These are phyloP conservation scores for Dacryopinax spathularia DNA, from an alignment of 768 basidiomycete species.

Conservation along the genomic window DNA sequence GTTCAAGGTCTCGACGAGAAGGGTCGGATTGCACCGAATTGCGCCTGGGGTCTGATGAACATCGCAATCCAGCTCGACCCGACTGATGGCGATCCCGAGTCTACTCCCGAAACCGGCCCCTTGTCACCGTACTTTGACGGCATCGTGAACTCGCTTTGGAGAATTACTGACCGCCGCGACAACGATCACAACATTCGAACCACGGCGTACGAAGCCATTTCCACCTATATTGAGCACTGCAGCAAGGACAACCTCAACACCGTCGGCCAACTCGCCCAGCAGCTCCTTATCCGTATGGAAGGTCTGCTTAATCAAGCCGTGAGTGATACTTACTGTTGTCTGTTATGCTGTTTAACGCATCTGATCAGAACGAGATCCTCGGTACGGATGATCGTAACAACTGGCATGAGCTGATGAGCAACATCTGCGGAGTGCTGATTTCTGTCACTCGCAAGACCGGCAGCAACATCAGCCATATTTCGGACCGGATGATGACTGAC, in stretches of 20 bases:
- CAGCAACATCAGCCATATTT: constrained; percentile 68
- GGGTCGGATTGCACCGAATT: constrained; percentile 79
- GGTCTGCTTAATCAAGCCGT: constrained; percentile 73
- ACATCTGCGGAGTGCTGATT: constrained; percentile 79
- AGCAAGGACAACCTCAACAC: constrained; percentile 64
- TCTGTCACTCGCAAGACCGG: constrained; percentile 79
- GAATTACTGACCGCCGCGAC: constrained; percentile 61
- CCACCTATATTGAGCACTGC: constrained; percentile 69
- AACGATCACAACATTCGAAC: constrained; percentile 91
- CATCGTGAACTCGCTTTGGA: constrained; percentile 67
- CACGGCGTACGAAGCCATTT: constrained; percentile 90
- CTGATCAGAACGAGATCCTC: constrained; percentile 90
- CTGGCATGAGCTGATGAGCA: constrained; percentile 96
- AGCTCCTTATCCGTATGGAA: constrained; percentile 82
- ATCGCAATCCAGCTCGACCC: constrained; percentile 78
- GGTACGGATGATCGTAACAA: constrained; percentile 94
- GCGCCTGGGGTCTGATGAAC: constrained; percentile 95
- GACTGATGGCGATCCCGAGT: constrained; percentile 48
- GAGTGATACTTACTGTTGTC: constrained; percentile 14
- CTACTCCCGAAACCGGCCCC: constrained; percentile 41
- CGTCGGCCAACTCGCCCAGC: constrained; percentile 67
- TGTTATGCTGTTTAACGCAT: too few species aligned
- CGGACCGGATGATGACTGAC: constrained; percentile 91
- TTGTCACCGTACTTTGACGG: constrained; percentile 82
- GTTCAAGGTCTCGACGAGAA: constrained; percentile 66